Evolutionary conservation across 305 asterid genomes (phyloP), one percentile per base, ranked within the genome.

Genomic region (Solanum hybrid): DNA sequence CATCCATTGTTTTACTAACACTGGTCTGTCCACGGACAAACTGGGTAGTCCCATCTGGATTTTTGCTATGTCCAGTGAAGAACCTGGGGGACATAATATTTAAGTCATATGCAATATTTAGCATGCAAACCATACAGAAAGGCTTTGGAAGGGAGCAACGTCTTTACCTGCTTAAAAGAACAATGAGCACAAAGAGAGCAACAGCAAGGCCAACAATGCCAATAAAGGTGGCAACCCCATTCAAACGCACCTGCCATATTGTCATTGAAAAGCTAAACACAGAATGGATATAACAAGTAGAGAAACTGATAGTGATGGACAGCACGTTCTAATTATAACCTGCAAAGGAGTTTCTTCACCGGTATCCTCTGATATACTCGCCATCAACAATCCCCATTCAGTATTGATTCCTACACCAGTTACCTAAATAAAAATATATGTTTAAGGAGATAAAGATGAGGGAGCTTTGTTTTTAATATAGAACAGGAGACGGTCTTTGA

Each of bases 281-380:
- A 78, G 73, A 73, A 81, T 24, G 77, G 32, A 60, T 60, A 85
- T 56, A 85, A 60, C 42, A 56, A 85, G 77, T 22, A 60, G 38
- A 85, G 88, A 85, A 56, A 64, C 24, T 60, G 32, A 85, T 60
- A 11, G 32, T 22, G 34, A 60, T 32, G 51, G 72, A 64, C 34
- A 85, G n/a, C 88, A 60, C 10, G 1, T 85, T 85, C 75, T 22
- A 34, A 85, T 64, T 60, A 56, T 73, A 92, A 97, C 99, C 99
- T 97, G 99, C 91, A 97, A 91, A n/a, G 99, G 99, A 85, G 99
- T 97, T 94, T 96, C 99, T 94, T 95, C 99, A 90, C 99, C 99
- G 19, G 89, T 96, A 92, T 97, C 99, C 93, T 97, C 99, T 86
- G 99, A 95, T 91, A 97, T 95, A 89, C 98, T 97, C 7, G 99